Conservation (phyloP, 1,284 basidiomycete genomes). For the Golubevia sp. region DNA sequence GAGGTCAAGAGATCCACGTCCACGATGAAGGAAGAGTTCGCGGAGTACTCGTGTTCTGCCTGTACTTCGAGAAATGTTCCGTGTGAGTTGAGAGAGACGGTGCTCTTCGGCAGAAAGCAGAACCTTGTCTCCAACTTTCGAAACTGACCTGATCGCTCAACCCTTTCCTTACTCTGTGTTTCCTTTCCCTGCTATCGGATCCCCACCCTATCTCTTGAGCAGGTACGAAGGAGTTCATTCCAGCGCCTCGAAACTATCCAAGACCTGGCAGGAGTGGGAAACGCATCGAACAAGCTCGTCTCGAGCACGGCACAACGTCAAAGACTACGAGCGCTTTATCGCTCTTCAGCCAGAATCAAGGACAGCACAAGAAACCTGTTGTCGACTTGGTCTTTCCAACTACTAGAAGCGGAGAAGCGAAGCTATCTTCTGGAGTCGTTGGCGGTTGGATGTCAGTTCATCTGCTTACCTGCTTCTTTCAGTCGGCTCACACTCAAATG, state of each 20-base stretch:
- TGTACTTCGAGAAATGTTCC: slow-evolving; percentile 41
- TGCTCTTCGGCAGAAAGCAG: too few species aligned
- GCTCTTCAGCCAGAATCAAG: background rate
- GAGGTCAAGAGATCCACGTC: slow-evolving; percentile 6
- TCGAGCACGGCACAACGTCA: background rate
- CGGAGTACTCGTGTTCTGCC: slow-evolving; percentile 26
- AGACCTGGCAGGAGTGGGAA: slow-evolving; percentile 52
- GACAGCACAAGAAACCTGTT: background rate
- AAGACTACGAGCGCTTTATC: slow-evolving; percentile 14
- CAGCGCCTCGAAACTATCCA: slow-evolving; percentile 41
- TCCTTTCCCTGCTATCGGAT: too few species aligned
- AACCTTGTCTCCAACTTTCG: too few species aligned
- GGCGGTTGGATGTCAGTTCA: slow-evolving; percentile 35
- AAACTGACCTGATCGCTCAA: too few species aligned
- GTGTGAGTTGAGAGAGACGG: too few species aligned
- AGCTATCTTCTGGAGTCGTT: slow-evolving; percentile 27
- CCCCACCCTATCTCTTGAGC: too few species aligned
- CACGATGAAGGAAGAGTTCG: slow-evolving; percentile 20
- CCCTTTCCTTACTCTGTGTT: too few species aligned
- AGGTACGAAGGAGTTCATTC: slow-evolving; percentile 39
- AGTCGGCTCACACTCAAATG: slow-evolving; percentile 42
- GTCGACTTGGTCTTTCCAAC: background rate
- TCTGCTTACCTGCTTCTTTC: slow-evolving; percentile 48
- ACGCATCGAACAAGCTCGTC: slow-evolving; percentile 49
- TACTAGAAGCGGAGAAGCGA: background rate